Evolutionary conservation across 495 filamentous ascomycete species (phyloP), one percentile per base, ranked within the genome.

Genomic region (Clavariopsis aquatica): DNA sequence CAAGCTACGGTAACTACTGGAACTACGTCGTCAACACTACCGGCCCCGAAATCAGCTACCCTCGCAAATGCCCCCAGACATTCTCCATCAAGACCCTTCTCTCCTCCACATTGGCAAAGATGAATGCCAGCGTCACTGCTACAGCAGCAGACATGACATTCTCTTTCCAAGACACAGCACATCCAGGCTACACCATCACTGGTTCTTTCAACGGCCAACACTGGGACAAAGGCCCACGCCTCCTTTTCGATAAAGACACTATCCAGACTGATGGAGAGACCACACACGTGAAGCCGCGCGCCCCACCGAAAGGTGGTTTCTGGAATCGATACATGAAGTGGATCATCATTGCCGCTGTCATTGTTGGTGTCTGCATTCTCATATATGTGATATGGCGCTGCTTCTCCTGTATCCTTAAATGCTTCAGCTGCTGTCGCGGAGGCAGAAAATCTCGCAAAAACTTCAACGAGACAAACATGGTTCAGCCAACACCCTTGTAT

Each of bases 21-120:
- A 58, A 58, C 36, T 58, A 58, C 36, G 34, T 58, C 9, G 55
- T 58, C 20, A 58, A 58, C 24, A 47, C 36, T 15, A 58, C 55
- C 2, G 55, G 41, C 22, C 1, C 55, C 1, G 52, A 56, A 29
- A 41, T 24, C 28, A 7, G 4, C 1, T 58, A 46, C 28, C 36
- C 36, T 12, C 17, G n/a, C 4, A 45, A n/a, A 10, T 58, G 34
- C 24, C 34, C 36, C 15, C 7, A 13, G 17, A 9, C 7, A 23
- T 58, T 46, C 24, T 46, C 20, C 22, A 8, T 57, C 20, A 5
- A 15, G 20, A 13, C 54, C 3, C 29, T 58, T 1, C 55, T 58
- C n/a, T 20, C 36, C 5, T 34, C 27, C 34, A 47, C 36, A 13
- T 36, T n/a, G 6, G 36, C 41, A 23, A 47, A 47, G 20, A 46